Evolutionary conservation across 805 yeast genomes (phyloP).

Genomic region (Dipodascus geniculatus): DNA sequence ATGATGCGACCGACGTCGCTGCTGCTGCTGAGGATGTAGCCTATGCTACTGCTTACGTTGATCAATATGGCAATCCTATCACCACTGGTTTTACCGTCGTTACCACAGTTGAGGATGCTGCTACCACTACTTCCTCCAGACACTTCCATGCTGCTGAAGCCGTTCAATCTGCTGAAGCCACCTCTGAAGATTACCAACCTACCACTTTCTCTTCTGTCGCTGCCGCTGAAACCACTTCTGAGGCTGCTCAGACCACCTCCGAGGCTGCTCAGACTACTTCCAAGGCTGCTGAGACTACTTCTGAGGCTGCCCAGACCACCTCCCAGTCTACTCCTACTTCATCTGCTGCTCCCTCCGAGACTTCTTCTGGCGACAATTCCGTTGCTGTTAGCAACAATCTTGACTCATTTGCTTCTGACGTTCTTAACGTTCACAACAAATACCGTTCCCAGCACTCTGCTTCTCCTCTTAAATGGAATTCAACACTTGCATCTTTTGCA

Average conservation of each 20-base stretch:
- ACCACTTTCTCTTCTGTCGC: conserved; percentile 1
- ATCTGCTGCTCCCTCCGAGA: conserved; percentile 5
- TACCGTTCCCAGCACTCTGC: conserved; percentile 19
- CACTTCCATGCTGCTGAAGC: conserved; percentile 1
- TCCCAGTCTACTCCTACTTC: conserved; percentile 3
- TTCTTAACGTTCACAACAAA: conserved; percentile 18
- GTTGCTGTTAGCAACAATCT: conserved; percentile 4
- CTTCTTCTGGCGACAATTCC: conserved; percentile 3
- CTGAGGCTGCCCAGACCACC: background rate
- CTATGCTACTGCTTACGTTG: conserved; percentile 5
- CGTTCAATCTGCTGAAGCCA: background rate
- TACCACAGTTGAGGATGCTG: background rate
- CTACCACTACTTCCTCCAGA: conserved; percentile 1
- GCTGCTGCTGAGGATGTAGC: conserved; percentile 3
- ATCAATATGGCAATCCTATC: background rate
- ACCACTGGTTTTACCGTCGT: background rate
- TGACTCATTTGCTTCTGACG: conserved; percentile 8
- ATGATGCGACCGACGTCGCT: conserved; percentile 4
- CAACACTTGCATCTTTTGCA: conserved; percentile 42
- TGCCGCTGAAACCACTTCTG: conserved; percentile 2
- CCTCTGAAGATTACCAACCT: background rate
- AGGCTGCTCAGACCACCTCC: conserved; percentile 1
- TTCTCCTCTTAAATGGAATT: conserved; percentile 42
- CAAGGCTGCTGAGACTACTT: background rate
- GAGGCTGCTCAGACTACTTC: background rate